Conservation (phyloP, 768 basidiomycete genomes). For the Obba rivulosa region DNA sequence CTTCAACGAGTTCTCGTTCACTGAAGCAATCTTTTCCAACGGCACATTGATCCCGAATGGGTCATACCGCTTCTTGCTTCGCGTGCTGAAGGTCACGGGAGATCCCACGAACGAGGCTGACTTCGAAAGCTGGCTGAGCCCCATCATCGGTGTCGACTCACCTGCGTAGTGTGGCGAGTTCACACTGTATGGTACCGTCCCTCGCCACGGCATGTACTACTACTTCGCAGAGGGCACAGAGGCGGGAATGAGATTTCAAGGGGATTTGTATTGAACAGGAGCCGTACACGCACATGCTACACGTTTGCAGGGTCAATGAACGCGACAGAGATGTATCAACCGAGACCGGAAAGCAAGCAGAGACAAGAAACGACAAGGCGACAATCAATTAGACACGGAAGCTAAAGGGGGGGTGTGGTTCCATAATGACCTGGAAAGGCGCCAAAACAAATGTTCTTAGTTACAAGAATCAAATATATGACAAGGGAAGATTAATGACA, state of each 20-base stretch:
- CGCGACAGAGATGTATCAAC: constrained; percentile 19
- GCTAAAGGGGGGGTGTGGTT: constrained; percentile 3
- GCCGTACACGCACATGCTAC: constrained; percentile 41
- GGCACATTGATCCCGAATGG: constrained; percentile 39
- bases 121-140: constrained; percentile 39
- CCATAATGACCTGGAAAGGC: background rate
- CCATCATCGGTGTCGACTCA: constrained; percentile 20
- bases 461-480: constrained; percentile 21
- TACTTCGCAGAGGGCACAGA: background rate
- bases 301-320: constrained; percentile 26
- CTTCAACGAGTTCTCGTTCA: constrained; percentile 24
- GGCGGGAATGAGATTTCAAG: constrained; percentile 7
- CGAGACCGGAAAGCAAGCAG: constrained; percentile 19
- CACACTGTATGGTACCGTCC: no score
- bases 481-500: constrained; percentile 4
- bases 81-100: constrained; percentile 42
- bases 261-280: constrained; percentile 24
- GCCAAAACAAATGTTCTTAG: constrained; percentile 11
- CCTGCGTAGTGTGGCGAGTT: background rate
- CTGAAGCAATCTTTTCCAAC: constrained; percentile 27
- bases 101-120: constrained; percentile 33
- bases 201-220: no score
- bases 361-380: constrained; percentile 3
- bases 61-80: constrained; percentile 35
- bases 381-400: constrained; percentile 2